Evolutionary conservation across 1,139 yeast species (phyloP).

Genomic region (Sugiyamaella pinicola): DNA sequence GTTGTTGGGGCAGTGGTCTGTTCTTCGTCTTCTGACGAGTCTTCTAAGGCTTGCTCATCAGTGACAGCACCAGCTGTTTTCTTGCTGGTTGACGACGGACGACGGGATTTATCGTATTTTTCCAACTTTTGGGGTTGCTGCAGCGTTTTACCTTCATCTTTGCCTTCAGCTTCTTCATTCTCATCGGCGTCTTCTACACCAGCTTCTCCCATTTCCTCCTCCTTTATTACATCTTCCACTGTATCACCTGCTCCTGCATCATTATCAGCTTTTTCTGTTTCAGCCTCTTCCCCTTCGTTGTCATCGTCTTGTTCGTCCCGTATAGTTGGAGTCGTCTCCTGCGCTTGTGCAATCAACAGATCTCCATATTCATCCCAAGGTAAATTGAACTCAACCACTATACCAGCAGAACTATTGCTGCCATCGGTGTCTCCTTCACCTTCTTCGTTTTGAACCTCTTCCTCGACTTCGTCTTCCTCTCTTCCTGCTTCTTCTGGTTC

Average conservation of each 20-base stretch:
- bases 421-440: slow-evolving; percentile 20
- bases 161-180: slow-evolving; percentile 1
- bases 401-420: slow-evolving; percentile 29
- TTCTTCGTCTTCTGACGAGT: slow-evolving; percentile 15
- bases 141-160: slow-evolving; percentile 29
- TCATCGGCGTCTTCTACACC: no score
- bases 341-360: slow-evolving; percentile 46
- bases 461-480: slow-evolving; percentile 21
- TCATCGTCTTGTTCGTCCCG: slow-evolving; percentile 20
- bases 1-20: slow-evolving; percentile 11
- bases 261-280: no score
- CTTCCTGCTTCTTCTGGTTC: background rate
- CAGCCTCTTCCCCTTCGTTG: slow-evolving; percentile 24
- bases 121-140: slow-evolving; percentile 27
- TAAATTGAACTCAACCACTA: slow-evolving; percentile 44
- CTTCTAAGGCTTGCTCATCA: background rate
- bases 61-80: background rate
- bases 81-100: background rate
- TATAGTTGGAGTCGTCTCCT: slow-evolving; percentile 22
- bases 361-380: slow-evolving; percentile 52
- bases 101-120: slow-evolving; percentile 19
- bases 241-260: no score
- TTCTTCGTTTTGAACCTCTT: slow-evolving; percentile 13
- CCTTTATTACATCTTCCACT: no score
- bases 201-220: no score